Evolutionary conservation across 1,139 yeast genomes (phyloP), one percentile per base, ranked within the genome.

Genomic region (Scheffersomyces parashehatae): DNA sequence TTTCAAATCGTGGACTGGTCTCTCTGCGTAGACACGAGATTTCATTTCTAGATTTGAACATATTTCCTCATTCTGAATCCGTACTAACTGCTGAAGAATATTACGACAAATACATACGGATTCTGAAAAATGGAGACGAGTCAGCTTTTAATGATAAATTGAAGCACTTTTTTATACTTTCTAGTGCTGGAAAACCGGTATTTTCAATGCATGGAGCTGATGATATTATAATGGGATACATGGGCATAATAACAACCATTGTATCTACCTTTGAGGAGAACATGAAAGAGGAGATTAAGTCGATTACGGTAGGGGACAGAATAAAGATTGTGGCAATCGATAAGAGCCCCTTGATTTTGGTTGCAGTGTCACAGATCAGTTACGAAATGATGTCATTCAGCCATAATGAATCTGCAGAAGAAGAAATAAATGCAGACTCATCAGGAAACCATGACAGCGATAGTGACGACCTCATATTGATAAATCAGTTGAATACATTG

Each of bases 101-200:
- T 44, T 59, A 43, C 30, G 35, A 45, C 4, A 42, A 38, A 24
- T 45, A 40, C 37, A 45, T 53, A 11, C 29, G 41, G 28, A 42
- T 52, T 7, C 65, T 64, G 26, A 72, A 70, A 50, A 46, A 52
- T 5, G 46, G 51, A 3, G 55, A 54, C 33, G 38, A 46, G n/a
- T 54, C 54, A 1, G 42, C 47, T 40, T 82, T 81, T 55, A 76
- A 68, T 44, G 50, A 53, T 35, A 77, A 70, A 37, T 64, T 74
- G 41, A 87, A 86, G 60, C 95, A 87, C 44, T 89, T 87, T 55
- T 82, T 90, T 51, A 81, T 93, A 5, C 70, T 93, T n/a, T 89
- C 97, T 0, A 69, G 84, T 2, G 96, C 98, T 0, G 99, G 99
- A 0, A 93, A 93, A 61, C 97, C 97, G 1, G 87, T 93, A 6